Conservation (phyloP, 208 protist species). For the Trypanosoma melophagium region DNA sequence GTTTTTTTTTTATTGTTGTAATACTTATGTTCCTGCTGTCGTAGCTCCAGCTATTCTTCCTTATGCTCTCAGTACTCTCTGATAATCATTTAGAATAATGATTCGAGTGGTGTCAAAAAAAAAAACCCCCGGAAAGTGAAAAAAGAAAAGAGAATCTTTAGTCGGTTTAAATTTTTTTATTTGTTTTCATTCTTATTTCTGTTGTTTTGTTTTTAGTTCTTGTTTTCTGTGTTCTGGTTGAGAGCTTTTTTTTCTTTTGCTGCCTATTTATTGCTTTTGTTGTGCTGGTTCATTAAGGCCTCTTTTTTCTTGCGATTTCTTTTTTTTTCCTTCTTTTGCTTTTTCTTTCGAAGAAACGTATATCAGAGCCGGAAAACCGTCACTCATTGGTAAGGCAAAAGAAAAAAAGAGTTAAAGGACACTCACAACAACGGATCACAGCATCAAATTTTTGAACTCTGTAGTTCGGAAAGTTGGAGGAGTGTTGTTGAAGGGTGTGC, state of each 20-base stretch:
- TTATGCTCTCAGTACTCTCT: too few relatives aligned
- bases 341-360: too few relatives aligned
- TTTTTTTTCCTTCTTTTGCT: too few relatives aligned
- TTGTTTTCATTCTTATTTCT: background rate
- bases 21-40: background rate
- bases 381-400: too few relatives aligned
- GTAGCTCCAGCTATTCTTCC: background rate
- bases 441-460: too few relatives aligned
- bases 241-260: background rate
- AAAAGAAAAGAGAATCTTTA: background rate
- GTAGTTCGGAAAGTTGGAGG: too few relatives aligned
- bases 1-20: conserved; percentile 1
- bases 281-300: background rate
- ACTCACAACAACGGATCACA: too few relatives aligned
- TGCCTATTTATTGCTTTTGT: background rate
- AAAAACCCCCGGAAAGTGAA: background rate
- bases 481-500: too few relatives aligned
- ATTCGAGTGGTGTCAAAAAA: background rate
- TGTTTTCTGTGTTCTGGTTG: background rate
- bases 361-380: too few relatives aligned
- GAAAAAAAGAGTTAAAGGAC: too few relatives aligned
- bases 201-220: background rate
- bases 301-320: too few relatives aligned
- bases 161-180: background rate
- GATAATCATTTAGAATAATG: too few relatives aligned